Evolutionary conservation across 106 monocot species (phyloP), one percentile per base, ranked within the genome.

Genomic region (Allium cepa): DNA sequence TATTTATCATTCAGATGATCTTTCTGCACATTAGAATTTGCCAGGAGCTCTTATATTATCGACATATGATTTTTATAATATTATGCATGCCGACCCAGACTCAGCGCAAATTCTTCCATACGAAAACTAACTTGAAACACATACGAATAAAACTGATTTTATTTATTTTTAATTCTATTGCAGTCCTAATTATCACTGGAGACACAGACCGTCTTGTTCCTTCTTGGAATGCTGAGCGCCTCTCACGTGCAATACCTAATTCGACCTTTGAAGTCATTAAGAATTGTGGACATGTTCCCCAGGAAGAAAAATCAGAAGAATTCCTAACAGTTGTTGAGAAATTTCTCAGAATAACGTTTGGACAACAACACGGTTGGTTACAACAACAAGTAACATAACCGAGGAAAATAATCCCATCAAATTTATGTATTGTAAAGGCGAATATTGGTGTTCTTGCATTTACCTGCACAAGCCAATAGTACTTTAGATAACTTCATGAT

Each of bases 151-250:
- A 36, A 22, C 22, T 22, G 22, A 22, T 22, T 65, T 69, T 7
- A 69, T 46, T 47, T 12, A 26, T 16, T 8, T 69, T 57, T 10
- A 27, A 52, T 69, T 56, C n/a, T 62, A 48, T 16, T 73, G 18
- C 74, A 94, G 94, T 94, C 49, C 70, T 94, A 70, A 80, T 94
- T 11, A 62, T 94, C 12, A 90, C 90, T 13, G 94, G 94, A 48
- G 90, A 94, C 70, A 83, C 59, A 17, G 90, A 94, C 46, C 75
- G 84, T 18, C 57, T 94, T 6, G 85, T 94, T 76, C 94, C 94
- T 56, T 66, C 80, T 2, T 90, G 87, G 90, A 94, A 94, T 75
- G 79, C 90, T 3, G 65, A 70, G 67, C 72, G 90, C 9, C 67
- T 94, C 27, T 76, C 87, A 60, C 60, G 55, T 8, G 85, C 79